A percentile compares a stretch with the other conserved stretches of the same genome.
phyloP scores from a whole-genome alignment of 1,284 basidiomycete genomes.

The Sphaerobolus stellatus region DNA sequence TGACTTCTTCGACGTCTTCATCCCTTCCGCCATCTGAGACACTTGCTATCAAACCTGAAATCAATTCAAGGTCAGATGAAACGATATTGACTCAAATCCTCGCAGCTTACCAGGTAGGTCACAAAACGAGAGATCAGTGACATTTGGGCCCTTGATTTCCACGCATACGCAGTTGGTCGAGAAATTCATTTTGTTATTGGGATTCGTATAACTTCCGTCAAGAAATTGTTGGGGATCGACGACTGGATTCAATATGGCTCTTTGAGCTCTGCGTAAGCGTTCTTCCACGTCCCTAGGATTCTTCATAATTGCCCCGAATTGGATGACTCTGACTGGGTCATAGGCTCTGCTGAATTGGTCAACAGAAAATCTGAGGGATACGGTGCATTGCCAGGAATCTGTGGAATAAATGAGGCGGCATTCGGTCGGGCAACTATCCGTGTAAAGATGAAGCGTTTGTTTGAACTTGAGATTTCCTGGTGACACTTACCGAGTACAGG shows the following conservation, averaged over 20 bases:
- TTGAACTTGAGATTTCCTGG: not conserved
- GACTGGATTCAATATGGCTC: conserved; percentile 70
- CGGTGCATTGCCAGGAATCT: conserved; percentile 54
- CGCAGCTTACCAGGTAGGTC: conserved; percentile 61
- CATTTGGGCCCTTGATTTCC: conserved; percentile 63
- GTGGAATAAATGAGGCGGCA: conserved; percentile 49
- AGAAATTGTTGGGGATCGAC: conserved; percentile 39
- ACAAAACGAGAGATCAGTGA: conserved; percentile 70
- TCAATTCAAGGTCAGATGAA: no score
- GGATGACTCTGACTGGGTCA: conserved; percentile 38
- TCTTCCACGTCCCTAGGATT: conserved; percentile 59
- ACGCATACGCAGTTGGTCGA: conserved; percentile 65
- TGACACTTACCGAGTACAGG: conserved; percentile 62
- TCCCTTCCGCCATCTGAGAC: conserved; percentile 49
- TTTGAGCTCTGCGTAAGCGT: conserved; percentile 65
- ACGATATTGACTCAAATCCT: not conserved
- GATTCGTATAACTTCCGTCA: conserved; percentile 31
- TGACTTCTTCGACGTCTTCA: conserved; percentile 65
- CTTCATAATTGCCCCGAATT: conserved; percentile 55
- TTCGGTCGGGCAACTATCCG: conserved; percentile 72
- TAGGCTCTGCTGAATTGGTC: conserved; percentile 45
- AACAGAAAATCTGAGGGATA: conserved; percentile 54
- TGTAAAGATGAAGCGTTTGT: no score
- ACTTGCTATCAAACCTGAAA: conserved; percentile 62
- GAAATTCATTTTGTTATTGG: conserved; percentile 42